Base-by-base conservation (phyloP, 2,329 filamentous ascomycete genomes). In the Penicillium frequentans region DNA sequence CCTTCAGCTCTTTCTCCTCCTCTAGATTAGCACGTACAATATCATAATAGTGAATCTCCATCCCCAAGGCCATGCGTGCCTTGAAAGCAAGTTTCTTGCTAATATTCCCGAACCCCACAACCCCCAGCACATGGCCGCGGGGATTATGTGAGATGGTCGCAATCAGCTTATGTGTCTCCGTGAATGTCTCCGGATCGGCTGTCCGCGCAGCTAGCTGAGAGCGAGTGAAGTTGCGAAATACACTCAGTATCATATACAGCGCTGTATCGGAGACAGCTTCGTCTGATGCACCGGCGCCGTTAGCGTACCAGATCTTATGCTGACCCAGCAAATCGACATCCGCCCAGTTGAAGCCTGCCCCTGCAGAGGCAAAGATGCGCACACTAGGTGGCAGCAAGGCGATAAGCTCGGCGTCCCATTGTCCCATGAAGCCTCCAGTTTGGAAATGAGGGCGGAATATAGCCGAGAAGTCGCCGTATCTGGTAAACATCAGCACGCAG, bases 271-370 rank as follows among this genome's bases (percentile, higher is more conserved):
- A 76, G 16, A 79, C 77, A 13, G 77, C 77, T 49, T 79, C 77
- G 29, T 77, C 73, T 11, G 75, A 75, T 6, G 75, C 75, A 0
- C 75, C 73, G 0, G 77, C 76, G 0, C 77, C 76, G 39, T 80
- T 80, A 49, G 75, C 69, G 54, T 79, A 79, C 71, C 65, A 83
- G 61, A 79, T 76, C 1, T 65, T 63, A 1, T 65, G 67, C 0
- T 66, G 61, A 5, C 70, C 81, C 52, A 85, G 73, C 0, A 73
- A 69, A 37, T 80, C 73, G 0, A 82, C 85, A 62, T 89, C 84
- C 0, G 84, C 86, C 86, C 86, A 88, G 71, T 89, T 85, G 66
- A 85, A 89, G 19, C 86, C 82, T 5, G 86, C 86, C 3, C 86
- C 86, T 5, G 86, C 86, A 53, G 82, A 85, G 44, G 86, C 84